A percentile compares a stretch with the other conserved stretches of the same genome.
Evolutionary conservation across 148 eudicot species (phyloP).

Genomic region (Fagopyrum esculentum): DNA sequence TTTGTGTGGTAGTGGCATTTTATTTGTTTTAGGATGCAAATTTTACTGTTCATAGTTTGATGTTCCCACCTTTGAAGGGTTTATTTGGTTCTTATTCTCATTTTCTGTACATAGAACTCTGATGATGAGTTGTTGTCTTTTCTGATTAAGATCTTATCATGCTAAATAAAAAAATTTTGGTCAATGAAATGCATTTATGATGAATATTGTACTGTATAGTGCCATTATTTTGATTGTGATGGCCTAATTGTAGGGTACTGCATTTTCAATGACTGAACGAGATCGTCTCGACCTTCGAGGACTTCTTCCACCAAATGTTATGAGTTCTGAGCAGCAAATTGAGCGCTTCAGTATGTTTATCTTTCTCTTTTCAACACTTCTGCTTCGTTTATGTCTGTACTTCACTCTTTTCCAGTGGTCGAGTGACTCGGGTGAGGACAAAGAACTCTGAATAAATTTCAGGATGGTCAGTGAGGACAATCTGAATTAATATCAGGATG

Average conservation of each 20-base stretch:
- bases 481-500: too few species aligned
- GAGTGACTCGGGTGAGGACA: too few species aligned
- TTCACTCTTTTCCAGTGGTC: background rate
- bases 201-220: background rate
- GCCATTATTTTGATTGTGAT: background rate
- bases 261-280: conserved; percentile 95
- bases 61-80: too few species aligned
- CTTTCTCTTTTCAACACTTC: background rate
- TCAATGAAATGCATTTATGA: background rate
- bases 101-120: too few species aligned
- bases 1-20: background rate
- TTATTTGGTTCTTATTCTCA: too few species aligned
- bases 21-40: background rate
- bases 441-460: too few species aligned
- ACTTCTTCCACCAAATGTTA: conserved; percentile 94
- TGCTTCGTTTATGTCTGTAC: background rate
- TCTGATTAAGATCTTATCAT: background rate
- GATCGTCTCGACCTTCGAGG: conserved; percentile 98
- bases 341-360: conserved; percentile 77
- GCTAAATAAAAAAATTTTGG: background rate
- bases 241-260: conserved; percentile 59
- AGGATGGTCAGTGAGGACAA: too few species aligned
- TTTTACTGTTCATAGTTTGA: too few species aligned
- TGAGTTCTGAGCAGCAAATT: conserved; percentile 75
- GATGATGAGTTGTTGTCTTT: background rate